These are phyloP conservation scores for Agastache rugosa DNA, from an alignment of 257 asterid species.

Conservation along the genomic window DNA sequence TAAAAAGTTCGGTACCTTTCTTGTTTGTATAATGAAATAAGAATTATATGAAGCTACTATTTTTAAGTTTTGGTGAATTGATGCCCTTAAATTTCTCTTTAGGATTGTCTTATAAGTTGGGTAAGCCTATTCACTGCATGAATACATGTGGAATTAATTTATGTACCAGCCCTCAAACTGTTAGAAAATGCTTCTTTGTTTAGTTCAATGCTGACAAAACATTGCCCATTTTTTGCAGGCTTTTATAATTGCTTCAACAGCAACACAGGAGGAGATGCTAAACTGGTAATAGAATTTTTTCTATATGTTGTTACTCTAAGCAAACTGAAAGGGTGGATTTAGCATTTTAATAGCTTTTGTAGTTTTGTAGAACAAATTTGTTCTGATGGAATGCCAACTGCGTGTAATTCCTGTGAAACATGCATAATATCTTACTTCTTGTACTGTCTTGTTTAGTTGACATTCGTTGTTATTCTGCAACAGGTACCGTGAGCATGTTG, in stretches of 20 bases:
- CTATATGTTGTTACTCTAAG: slow-evolving; percentile 3
- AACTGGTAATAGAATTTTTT: slow-evolving; percentile 60
- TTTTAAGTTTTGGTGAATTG: neutral
- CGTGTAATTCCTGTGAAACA: neutral
- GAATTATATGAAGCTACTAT: neutral
- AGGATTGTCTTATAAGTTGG: neutral
- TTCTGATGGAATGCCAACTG: slow-evolving; percentile 8
- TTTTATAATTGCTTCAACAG: slow-evolving; percentile 96
- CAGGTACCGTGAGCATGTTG: slow-evolving; percentile 97
- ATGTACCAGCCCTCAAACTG: neutral
- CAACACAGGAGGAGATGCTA: slow-evolving; percentile 95
- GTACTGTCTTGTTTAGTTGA: neutral
- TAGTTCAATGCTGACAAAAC: slow-evolving; percentile 29
- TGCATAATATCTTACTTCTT: neutral
- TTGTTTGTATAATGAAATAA: neutral
- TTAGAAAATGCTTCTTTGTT: neutral
- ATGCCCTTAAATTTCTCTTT: neutral
- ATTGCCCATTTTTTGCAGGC: slow-evolving; percentile 61
- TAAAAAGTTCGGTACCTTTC: neutral
- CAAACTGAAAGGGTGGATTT: neutral
- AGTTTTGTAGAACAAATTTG: neutral
- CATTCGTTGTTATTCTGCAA: slow-evolving; percentile 34
- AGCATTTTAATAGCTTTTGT: neutral
- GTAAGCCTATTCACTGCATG: neutral
- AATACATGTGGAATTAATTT: neutral